Evolutionary conservation across 805 yeast species (phyloP), one percentile per base, ranked within the genome.

Genomic region (Teunomyces lycoperdinae): DNA sequence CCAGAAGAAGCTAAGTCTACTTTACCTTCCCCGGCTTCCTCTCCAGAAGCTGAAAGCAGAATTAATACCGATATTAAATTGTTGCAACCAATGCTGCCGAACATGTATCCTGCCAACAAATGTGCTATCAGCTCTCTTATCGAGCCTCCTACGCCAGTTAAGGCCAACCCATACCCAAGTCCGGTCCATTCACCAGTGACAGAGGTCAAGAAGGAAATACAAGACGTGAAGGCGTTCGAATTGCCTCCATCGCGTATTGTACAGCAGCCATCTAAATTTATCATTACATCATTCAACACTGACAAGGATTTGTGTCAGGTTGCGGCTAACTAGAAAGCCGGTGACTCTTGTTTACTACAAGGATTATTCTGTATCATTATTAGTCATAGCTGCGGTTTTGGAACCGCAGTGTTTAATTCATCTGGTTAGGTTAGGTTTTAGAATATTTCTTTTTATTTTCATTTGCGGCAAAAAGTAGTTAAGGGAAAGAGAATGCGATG

Each of bases 251-350:
- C 47, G 3, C 44, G 31, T 13, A 17, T 41, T 20, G 27, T 29
- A 9, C 30, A 32, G 17, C 47, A 33, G 8, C 42, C 47, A 30
- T 39, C 56, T 28, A 50, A 61, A 53, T 70, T 70, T 49, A 60
- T 70, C 9, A 61, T 69, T 45, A 70, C 75, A 6, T 66, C 73
- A 2, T 58, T 67, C 45, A 64, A 66, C 46, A 49, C 51, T 34
- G 58, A 62, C 44, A 59, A 62, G 42, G 63, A 59, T 27, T 64
- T 66, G 57, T 58, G 62, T 42, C 63, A 53, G 48, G 53, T 60
- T 36, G 26, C 30, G 9, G 30, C 41, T 24, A 38, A 26, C 41
- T 38, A 38, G 27, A 24, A 16, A 20, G 27, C 6, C 13, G 16
- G 14, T 26, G 6, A 40, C 43, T 40, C 31, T 8, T 7, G 41